phyloP scores from a whole-genome alignment of 1,284 basidiomycete species.

The Cutaneotrichosporon mucoides region DNA sequence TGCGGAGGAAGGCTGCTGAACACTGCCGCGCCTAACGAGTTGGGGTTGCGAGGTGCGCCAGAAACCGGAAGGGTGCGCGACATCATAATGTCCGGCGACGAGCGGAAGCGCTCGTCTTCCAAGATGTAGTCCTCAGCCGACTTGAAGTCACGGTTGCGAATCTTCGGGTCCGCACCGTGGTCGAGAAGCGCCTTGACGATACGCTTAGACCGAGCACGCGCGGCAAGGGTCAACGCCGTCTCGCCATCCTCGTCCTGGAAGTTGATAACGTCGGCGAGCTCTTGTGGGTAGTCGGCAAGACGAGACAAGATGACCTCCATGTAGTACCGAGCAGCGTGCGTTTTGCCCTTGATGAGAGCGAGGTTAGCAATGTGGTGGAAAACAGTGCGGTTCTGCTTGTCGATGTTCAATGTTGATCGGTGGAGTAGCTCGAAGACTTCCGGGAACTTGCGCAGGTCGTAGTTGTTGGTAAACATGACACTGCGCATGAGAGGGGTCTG shows the following conservation, averaged over 20 bases:
- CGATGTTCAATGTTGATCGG: slow-evolving; percentile 96
- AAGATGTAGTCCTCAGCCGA: slow-evolving; percentile 98
- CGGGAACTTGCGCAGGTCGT: slow-evolving; percentile 97
- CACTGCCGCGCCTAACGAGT: slow-evolving; percentile 20
- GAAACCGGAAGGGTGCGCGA: slow-evolving; percentile 7
- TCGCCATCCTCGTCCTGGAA: slow-evolving; percentile 99
- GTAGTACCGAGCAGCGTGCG: slow-evolving; percentile 96
- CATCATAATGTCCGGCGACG: slow-evolving; percentile 59
- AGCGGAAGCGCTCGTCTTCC: slow-evolving; percentile 95
- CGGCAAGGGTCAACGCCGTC: slow-evolving; percentile 94
- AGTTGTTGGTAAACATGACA: slow-evolving; percentile 99
- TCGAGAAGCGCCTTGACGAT: slow-evolving; percentile 94
- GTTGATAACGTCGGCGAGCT: slow-evolving; percentile 97
- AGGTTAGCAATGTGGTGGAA: slow-evolving; percentile 99
- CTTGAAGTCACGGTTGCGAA: slow-evolving; percentile 92
- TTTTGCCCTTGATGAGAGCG: slow-evolving; percentile 97
- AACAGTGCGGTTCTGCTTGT: slow-evolving; percentile 94
- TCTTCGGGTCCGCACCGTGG: slow-evolving; percentile 94
- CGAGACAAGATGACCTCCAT: slow-evolving; percentile 93
- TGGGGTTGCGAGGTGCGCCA: slow-evolving; percentile 3
- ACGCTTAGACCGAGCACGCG: slow-evolving; percentile 92
- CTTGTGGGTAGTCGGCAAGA: slow-evolving; percentile 91
- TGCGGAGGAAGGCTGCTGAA: slow-evolving; percentile 52
- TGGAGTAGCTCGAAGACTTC: slow-evolving; percentile 96
- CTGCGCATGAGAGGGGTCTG: slow-evolving; percentile 98